Conservation (phyloP, 768 basidiomycete species). For the Rhizopogon salebrosus region DNA sequence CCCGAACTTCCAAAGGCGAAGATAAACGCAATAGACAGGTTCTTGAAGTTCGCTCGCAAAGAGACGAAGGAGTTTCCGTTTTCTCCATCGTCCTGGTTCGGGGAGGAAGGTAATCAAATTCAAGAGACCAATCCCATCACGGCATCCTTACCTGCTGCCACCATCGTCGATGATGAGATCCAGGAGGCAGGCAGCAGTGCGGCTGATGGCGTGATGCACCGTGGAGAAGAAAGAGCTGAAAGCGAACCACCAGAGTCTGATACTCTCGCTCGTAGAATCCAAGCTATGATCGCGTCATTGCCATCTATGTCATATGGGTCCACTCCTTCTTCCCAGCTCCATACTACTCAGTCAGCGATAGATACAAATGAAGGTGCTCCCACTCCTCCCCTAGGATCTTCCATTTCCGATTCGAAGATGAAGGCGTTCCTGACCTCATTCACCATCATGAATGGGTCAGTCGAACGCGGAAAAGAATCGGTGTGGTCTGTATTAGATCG, state of each 20-base stretch:
- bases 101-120: conserved; percentile 1
- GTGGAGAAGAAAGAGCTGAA: conserved; percentile 1
- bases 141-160: conserved; percentile 5
- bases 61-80: conserved; percentile 10
- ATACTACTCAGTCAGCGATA: conserved; percentile 9
- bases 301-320: conserved; percentile 25
- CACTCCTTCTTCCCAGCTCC: conserved; percentile 11
- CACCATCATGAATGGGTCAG: conserved; percentile 57
- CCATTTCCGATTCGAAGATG: conserved; percentile 42
- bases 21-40: conserved; percentile 8
- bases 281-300: conserved; percentile 43
- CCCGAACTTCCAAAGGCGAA: conserved; percentile 14
- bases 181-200: conserved; percentile 2
- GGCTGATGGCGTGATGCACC: not conserved
- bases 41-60: conserved; percentile 15
- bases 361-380: conserved; percentile 10
- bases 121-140: conserved; percentile 2
- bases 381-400: conserved; percentile 29
- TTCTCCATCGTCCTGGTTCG: conserved; percentile 14
- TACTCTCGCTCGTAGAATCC: conserved; percentile 47
- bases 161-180: conserved; percentile 1
- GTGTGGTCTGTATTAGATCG: conserved; percentile 59
- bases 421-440: conserved; percentile 51
- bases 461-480: conserved; percentile 38
- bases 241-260: conserved; percentile 32